phyloP scores from a whole-genome alignment of 768 basidiomycete species.

The Dendrothele bispora region DNA sequence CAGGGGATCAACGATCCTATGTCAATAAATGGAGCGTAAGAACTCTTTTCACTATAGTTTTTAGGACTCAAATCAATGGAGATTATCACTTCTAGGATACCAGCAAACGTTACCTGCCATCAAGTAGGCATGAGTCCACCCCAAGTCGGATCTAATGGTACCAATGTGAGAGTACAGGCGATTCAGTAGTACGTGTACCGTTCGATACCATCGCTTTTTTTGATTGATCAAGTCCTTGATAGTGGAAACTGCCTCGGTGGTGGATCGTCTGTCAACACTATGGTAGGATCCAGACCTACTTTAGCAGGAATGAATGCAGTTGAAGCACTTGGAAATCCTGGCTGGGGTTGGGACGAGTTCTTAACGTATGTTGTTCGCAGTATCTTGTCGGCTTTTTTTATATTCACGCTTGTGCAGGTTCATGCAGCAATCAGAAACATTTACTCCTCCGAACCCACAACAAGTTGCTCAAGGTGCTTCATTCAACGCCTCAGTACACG shows the following conservation, averaged over 20 bases:
- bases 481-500: constrained; percentile 13
- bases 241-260: constrained; percentile 24
- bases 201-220: not conserved
- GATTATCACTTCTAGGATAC: no score
- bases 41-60: not conserved
- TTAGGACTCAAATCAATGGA: not conserved
- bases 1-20: no score
- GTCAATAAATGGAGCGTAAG: no score
- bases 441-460: constrained; percentile 11
- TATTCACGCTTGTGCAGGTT: constrained; percentile 2
- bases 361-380: constrained; percentile 11
- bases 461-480: constrained; percentile 14
- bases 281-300: constrained; percentile 21
- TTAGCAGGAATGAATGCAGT: constrained; percentile 14
- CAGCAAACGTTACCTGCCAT: no score
- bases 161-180: not conserved
- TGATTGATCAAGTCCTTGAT: not conserved
- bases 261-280: constrained; percentile 25
- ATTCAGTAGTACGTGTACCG: constrained; percentile 7
- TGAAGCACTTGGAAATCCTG: constrained; percentile 17
- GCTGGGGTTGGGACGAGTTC: constrained; percentile 33
- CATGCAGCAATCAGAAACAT: constrained; percentile 20
- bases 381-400: not conserved
- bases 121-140: no score
- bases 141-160: constrained; percentile 12